Base-by-base conservation (phyloP, 2,329 filamentous ascomycete species). In the Periconia digitata region DNA sequence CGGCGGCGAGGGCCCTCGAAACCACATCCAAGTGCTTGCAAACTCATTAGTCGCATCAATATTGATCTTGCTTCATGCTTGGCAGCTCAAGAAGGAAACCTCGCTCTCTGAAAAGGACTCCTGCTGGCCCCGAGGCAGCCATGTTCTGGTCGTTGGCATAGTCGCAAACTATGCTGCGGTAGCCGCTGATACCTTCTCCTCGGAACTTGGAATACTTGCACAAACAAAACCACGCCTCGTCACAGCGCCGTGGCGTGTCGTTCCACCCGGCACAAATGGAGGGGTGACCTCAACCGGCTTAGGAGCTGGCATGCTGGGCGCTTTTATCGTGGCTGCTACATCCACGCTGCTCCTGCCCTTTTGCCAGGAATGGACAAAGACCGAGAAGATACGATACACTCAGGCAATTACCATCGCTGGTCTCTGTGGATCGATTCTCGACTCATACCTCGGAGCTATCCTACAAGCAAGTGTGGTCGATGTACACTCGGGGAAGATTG, bases 261-360 rank as follows among this genome's bases (percentile, higher is more conserved):
- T 97, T 0, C 92, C 94, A 0, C 86, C 83, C 1, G 94, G 94
- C 42, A 97, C 94, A 36, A 99, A 99, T 66, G 94, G 94, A 24
- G 94, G 92, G 15, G 89, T 99, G 8, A 95, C 90, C 0, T 59
- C 84, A 0, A 76, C 83, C 39, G 94, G 94, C 0, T 75, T 96
- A 0, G 73, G 77, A 0, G 89, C 90, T 2, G 92, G 91, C 1
- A 69, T 89, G 17, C 67, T 89, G 1, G 92, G 92, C 3, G 86
- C 89, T 8, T 80, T 87, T 34, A 72, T 80, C 47, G 78, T 92
- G 40, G 84, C 92, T 6, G 77, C 87, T 20, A 83, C 84, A 0
- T 82, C 90, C 2, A 77, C 85, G 39, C 54, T 87, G 8, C 79
- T 92, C 41, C 66, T 92, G 18, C 89, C 90, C 0, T 81, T 89